Conservation (phyloP, 768 basidiomycete species). For the Pisolithus marmoratus region DNA sequence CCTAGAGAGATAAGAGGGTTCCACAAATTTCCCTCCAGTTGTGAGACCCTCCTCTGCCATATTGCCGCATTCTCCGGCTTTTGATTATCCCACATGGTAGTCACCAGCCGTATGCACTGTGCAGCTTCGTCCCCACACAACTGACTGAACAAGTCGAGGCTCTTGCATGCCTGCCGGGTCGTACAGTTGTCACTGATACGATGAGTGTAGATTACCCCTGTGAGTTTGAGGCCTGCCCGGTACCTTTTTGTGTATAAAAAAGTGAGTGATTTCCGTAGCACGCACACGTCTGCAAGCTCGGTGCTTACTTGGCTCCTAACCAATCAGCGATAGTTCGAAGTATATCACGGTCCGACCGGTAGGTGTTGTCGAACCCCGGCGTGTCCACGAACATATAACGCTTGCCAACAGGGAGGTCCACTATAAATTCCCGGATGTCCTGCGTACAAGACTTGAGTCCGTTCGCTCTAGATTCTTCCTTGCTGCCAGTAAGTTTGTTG, state of each 20-base stretch:
- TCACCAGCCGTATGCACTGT: constrained; percentile 27
- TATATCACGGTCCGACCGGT: not conserved
- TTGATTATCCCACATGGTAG: constrained; percentile 1
- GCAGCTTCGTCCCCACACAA: constrained; percentile 29
- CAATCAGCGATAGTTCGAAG: not conserved
- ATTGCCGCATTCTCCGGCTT: constrained; percentile 2
- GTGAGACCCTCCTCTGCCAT: constrained; percentile 10
- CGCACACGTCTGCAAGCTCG: not conserved
- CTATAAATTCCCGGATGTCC: constrained; percentile 8
- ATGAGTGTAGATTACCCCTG: constrained; percentile 31
- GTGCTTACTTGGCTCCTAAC: not conserved
- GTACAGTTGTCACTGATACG: constrained; percentile 31
- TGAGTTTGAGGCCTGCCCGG: constrained; percentile 6
- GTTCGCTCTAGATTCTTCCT: constrained; percentile 1
- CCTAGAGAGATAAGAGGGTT: not conserved
- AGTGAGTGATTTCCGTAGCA: too few species aligned
- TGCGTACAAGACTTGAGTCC: not conserved
- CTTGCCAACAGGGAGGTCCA: constrained; percentile 5
- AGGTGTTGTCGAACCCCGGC: constrained; percentile 3
- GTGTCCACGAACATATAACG: constrained; percentile 16
- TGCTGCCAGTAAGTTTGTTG: not conserved
- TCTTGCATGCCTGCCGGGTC: constrained; percentile 21
- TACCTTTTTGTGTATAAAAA: not conserved
- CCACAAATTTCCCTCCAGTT: constrained; percentile 25
- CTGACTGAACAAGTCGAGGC: constrained; percentile 28